Base-by-base conservation (phyloP, 2,329 filamentous ascomycete species). In the Dendrostoma leiphaemia region DNA sequence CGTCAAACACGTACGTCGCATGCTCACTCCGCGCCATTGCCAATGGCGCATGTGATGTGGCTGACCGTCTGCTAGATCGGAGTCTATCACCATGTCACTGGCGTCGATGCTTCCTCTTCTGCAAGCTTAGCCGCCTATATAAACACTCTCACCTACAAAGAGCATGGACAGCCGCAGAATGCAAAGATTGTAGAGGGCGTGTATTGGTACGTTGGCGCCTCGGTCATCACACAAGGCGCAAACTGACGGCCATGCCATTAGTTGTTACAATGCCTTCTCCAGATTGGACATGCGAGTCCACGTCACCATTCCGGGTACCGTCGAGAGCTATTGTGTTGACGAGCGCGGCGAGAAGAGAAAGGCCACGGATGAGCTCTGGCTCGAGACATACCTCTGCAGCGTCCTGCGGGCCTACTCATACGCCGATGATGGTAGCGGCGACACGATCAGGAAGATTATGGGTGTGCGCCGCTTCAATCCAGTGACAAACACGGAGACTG, bases 261-360 rank as follows among this genome's bases (percentile, higher is more conserved):
- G 78, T 74, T 99, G 94, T 74, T 99, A 99, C 81, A 99, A 99
- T 90, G 94, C 94, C 61, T 97, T 99, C 72, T 97, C 94, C 5
- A 85, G 95, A 60, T 81, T 97, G 50, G 94, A 99, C 67, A 99
- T 99, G 94, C 91, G 94, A 58, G 93, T 99, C 12, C 92, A 97
- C 67, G 93, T 99, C 56, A 93, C 92, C 61, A 97, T 99, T 60
- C 94, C 94, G 17, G 94, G 94, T 57, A 94, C 90, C 9, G 91
- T 99, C 49, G 93, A 99, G 71, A 95, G 91, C 72, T 97, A 97
- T 70, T 97, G 93, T 70, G 89, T 99, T 54, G 93, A 99, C 70
- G 94, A 99, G 74, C 86, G 92, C 65, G 94, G 94, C 61, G 93
- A 97, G 70, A 96, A 96, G 76, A 85, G 91, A 61, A 89, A 94